Evolutionary conservation across 257 asterid genomes (phyloP), one percentile per base, ranked within the genome.

Genomic region (Scutellaria minor): DNA sequence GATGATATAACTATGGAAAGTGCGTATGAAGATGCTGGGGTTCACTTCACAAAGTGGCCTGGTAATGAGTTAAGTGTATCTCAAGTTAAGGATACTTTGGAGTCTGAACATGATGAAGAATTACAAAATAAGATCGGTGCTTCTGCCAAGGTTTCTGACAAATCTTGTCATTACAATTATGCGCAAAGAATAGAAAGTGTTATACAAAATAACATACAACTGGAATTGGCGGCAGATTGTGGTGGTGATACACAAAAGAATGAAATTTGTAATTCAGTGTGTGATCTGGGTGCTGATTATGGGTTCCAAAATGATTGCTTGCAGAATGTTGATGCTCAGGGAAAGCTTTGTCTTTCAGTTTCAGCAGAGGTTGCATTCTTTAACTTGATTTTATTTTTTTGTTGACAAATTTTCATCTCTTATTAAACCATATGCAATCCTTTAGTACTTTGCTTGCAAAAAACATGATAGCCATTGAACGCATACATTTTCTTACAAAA

Each of bases 11-110:
- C 67, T 70, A 89, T 89, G 97, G 90, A 59, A 82, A 87, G 77
- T 81, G 96, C 86, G n/a, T 86, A 75, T 75, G 81, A 84, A 52
- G 94, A 91, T 87, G 86, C 73, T 9, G 95, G 96, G 41, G 68
- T 82, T 83, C 71, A 41, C 58, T 35, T 61, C 60, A 68, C 41
- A 58, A 75, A 75, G 80, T 71, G 54, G 15, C 70, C 72, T 10
- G 75, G 62, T 59, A 68, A 65, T 73, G 78, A 79, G 58, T 77
- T 77, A 68, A 75, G 78, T 72, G 75, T 84, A 72, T 84, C 92
- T 68, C 90, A 75, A 54, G 90, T 84, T 76, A 85, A 88, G 81
- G 87, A 84, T 76, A 84, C 86, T 44, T 77, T 83, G 50, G 83
- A 79, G 71, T 81, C 87, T 41, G 91, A 78, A 74, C 14, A 57